Evolutionary conservation across 2,329 filamentous ascomycete genomes (phyloP), one percentile per base, ranked within the genome.

Genomic region (Periconia sp.): DNA sequence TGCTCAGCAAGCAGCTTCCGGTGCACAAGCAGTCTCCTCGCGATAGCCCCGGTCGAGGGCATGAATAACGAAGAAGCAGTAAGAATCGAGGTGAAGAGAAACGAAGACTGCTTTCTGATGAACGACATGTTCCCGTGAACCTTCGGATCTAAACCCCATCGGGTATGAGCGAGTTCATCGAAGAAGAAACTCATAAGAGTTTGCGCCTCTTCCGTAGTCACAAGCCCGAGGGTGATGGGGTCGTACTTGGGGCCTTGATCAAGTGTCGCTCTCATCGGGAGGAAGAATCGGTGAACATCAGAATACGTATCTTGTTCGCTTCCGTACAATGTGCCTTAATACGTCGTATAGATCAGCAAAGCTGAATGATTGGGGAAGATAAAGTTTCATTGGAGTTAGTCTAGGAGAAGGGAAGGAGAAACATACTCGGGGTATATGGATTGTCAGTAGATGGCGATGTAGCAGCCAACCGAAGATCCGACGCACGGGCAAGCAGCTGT

Each of bases 401-500:
- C 23, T 3, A 27, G 8, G 23, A 27, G 5, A 8, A 27, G 3
- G 23, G 23, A 8, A 27, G 8, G 8, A 27, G 64, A 49, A 58
- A 47, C 33, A 54, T 68, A 55, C 47, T 70, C 48, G 61, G 68
- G 20, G 67, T 69, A 6, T 69, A 65, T 35, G 57, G 53, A 45
- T 58, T 54, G 20, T 67, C 65, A 49, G 49, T 59, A 47, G 48
- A 61, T 49, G 49, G 68, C 54, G 52, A 68, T 17, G 72, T 79
- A 20, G 80, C 81, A 20, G 80, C 81, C n/a, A 83, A 77, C 53
- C 83, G 82, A 40, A 89, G 79, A 70, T 89, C 87, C 0, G 88
- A 91, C 1, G 88, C 88, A 31, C 88, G 81, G 2, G 88, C 88
- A 33, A 91, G 83, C 15, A 91, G 75, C 68, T 91, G 88, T 6